Percentiles rank a stretch among this genome's conserved stretches.
phyloP scores from a whole-genome alignment of 768 basidiomycete species.

The Lentinula sp. region DNA sequence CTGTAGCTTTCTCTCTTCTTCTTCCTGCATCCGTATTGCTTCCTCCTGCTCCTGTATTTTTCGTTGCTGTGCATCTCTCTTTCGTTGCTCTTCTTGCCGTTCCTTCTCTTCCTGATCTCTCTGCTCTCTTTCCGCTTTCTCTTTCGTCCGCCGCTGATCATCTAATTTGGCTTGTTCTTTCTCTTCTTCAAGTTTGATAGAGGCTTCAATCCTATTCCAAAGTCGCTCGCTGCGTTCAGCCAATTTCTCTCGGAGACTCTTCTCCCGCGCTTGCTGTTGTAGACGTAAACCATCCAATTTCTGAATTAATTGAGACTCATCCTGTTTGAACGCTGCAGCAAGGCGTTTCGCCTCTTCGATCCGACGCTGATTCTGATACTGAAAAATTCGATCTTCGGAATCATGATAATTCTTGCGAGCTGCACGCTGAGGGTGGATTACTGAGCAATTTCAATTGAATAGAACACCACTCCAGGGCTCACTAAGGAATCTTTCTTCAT shows the following conservation, averaged over 20 bases:
- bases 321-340: slow-evolving; percentile 36
- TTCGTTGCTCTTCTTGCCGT: slow-evolving; percentile 43
- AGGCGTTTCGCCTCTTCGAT: slow-evolving; percentile 26
- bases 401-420: slow-evolving; percentile 37
- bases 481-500: slow-evolving; percentile 48
- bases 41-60: slow-evolving; percentile 36
- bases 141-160: slow-evolving; percentile 38
- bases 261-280: slow-evolving; percentile 4
- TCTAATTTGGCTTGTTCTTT: slow-evolving; percentile 36
- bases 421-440: slow-evolving; percentile 25
- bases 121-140: slow-evolving; percentile 42
- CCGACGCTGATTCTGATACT: slow-evolving; percentile 40
- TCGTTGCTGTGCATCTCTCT: slow-evolving; percentile 29
- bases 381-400: slow-evolving; percentile 25
- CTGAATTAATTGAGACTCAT: slow-evolving; percentile 45
- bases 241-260: slow-evolving; percentile 1
- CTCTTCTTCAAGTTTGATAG: slow-evolving; percentile 13
- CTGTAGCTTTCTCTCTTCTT: slow-evolving; percentile 20
- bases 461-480: slow-evolving; percentile 14
- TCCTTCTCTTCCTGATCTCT: slow-evolving; percentile 53
- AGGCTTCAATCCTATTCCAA: slow-evolving; percentile 8
- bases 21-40: slow-evolving; percentile 24
- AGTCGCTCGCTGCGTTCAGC: slow-evolving; percentile 1
- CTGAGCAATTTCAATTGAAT: not conserved
- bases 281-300: slow-evolving; percentile 25